phyloP scores from a whole-genome alignment of 371 early-diverging fungal species.

The Haplosporangium sp. region DNA sequence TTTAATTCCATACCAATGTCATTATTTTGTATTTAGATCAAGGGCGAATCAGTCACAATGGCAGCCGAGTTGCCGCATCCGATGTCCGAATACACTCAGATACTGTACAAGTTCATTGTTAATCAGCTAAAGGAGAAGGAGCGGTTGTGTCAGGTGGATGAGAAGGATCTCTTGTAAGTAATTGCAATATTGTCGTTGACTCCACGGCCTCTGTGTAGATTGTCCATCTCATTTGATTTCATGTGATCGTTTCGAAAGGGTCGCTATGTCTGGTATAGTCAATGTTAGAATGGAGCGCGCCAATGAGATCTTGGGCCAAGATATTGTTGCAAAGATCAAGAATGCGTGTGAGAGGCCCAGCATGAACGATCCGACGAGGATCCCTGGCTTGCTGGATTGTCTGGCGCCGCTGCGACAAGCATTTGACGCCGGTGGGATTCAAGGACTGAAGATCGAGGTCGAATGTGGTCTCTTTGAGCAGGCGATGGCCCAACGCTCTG shows the following conservation, averaged over 20 bases:
- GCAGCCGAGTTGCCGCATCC: slow-evolving; percentile 22
- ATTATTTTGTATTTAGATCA: slow-evolving; percentile 20
- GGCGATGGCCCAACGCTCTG: slow-evolving; percentile 4
- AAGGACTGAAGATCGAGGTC: too few relatives aligned
- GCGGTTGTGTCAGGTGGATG: slow-evolving; percentile 17
- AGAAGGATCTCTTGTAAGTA: slow-evolving; percentile 24
- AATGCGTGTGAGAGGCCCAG: neutral
- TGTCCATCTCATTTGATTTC: neutral
- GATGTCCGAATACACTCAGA: slow-evolving; percentile 14
- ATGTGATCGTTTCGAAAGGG: too few relatives aligned
- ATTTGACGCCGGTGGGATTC: slow-evolving; percentile 1
- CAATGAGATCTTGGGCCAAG: slow-evolving; percentile 2
- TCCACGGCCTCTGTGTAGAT: neutral
- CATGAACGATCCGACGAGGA: neutral
- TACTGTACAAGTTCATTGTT: slow-evolving; percentile 24
- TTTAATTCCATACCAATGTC: too few relatives aligned
- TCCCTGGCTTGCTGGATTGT: too few relatives aligned
- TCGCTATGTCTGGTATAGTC: slow-evolving; percentile 11
- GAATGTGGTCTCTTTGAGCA: too few relatives aligned
- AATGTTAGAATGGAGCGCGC: slow-evolving; percentile 8
- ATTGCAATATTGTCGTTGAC: too few relatives aligned
- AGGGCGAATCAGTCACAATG: slow-evolving; percentile 22
- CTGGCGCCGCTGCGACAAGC: neutral
- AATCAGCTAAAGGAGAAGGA: slow-evolving; percentile 7
- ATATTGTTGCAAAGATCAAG: neutral